Evolutionary conservation across 495 filamentous ascomycete species (phyloP).

Genomic region (Trichoderma erinaceum): DNA sequence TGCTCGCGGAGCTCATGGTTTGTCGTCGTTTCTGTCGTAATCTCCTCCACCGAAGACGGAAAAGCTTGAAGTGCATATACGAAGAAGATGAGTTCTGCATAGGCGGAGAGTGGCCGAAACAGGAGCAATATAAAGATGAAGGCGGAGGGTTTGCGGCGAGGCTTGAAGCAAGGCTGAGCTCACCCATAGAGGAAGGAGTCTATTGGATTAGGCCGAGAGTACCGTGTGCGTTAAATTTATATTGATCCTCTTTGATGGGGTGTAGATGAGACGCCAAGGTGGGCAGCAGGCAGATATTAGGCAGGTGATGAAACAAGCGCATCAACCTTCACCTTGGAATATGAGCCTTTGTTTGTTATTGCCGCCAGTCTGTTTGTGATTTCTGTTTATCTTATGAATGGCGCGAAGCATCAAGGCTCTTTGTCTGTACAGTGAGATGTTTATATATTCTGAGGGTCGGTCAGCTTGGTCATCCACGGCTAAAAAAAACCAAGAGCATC

Average conservation of each 20-base stretch:
- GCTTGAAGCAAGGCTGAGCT: neutral
- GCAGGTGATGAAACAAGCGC: neutral
- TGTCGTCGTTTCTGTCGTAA: neutral
- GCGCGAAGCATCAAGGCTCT: no score
- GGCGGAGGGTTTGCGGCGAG: neutral
- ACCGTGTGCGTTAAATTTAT: neutral
- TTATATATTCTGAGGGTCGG: no score
- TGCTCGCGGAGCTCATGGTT: neutral
- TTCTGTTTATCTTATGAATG: no score
- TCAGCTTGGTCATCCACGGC: no score
- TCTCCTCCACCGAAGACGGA: neutral
- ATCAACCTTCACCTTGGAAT: neutral
- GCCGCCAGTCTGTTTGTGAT: no score
- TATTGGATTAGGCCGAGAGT: no score
- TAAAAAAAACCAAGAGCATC: no score
- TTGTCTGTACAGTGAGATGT: no score
- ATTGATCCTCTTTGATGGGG: neutral
- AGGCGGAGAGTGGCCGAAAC: neutral
- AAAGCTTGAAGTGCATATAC: neutral
- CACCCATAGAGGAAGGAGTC: neutral
- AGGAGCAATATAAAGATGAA: neutral
- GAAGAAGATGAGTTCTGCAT: neutral
- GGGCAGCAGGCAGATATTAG: neutral
- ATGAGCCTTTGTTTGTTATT: no score
- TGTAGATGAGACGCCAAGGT: neutral